Base-by-base conservation (phyloP, 2,329 filamentous ascomycete species). In the Ramichloridium luteum region DNA sequence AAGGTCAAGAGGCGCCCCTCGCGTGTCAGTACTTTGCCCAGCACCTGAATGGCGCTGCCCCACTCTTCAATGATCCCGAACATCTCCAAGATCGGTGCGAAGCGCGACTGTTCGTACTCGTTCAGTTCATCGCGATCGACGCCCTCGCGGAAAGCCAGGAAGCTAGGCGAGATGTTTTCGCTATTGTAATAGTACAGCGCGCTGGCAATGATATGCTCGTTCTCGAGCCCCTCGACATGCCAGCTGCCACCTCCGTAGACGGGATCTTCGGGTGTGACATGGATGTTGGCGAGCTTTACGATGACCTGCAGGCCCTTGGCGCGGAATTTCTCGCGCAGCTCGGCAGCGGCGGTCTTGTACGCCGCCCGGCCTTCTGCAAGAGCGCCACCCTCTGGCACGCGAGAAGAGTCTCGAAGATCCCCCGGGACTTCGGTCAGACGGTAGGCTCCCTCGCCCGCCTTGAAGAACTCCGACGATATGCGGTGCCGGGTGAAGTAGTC, bases 141-240 rank as follows among this genome's bases (percentile, higher is more conserved):
- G 4, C 36, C 22, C 25, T 47, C 66, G 6, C 62, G 65, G 46
- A 78, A 74, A 3, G 55, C 53, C 4, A 79, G 58, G 4, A 44
- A 46, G 28, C 60, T 62, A 1, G 67, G 58, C 0, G 66, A 67
- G 30, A 78, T 66, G 48, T 81, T 81, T 0, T 73, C 63, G 27
- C 50, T 56, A 37, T 75, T 68, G 41, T 72, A 72, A 49, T 75
- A 74, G 51, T 74, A 75, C 12, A 80, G 55, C 0, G 74, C 69
- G 0, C 72, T 74, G 0, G 72, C 72, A 40, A 65, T 67, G 22
- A 81, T 77, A 39, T 68, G 68, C 50, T 80, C 75, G 43, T 80
- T 79, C 54, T 58, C 44, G 16, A 40, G 41, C 5, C 58, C 58
- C 40, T 62, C 58, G n/a, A 65, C 45, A 40, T 74, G 70, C 65